A percentile compares a stretch with the other conserved stretches of the same genome.
phyloP scores from a whole-genome alignment of 2,329 filamentous ascomycete species.

The Penicillium freii region DNA sequence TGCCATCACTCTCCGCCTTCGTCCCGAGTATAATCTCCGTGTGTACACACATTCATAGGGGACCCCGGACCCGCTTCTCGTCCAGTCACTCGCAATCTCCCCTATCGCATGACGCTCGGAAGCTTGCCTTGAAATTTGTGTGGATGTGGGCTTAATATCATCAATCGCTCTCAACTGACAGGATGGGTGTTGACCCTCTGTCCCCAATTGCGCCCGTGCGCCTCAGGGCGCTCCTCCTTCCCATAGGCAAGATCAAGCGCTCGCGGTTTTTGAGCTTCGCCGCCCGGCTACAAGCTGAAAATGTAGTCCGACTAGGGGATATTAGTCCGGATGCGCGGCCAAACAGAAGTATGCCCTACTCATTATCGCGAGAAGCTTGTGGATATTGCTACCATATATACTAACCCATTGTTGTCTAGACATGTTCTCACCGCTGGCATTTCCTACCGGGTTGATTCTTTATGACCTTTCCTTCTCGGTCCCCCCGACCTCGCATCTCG shows the following conservation, averaged over 20 bases:
- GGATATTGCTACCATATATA: background rate
- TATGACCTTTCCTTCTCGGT: slow-evolving; percentile 82
- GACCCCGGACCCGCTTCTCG: background rate
- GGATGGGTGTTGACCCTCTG: slow-evolving; percentile 84
- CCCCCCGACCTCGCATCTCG: slow-evolving; percentile 74
- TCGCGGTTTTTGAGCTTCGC: slow-evolving; percentile 78
- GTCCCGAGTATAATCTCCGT: background rate
- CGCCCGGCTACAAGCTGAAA: slow-evolving; percentile 71
- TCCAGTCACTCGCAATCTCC: background rate
- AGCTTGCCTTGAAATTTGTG: slow-evolving; percentile 16
- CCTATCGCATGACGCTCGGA: slow-evolving; percentile 24
- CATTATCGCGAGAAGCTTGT: background rate
- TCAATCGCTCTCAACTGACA: slow-evolving; percentile 49
- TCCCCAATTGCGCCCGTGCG: slow-evolving; percentile 88
- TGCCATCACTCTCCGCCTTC: background rate
- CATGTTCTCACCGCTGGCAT: slow-evolving; percentile 89
- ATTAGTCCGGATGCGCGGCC: slow-evolving; percentile 80
- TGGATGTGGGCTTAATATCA: slow-evolving; percentile 37
- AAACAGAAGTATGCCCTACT: slow-evolving; percentile 70
- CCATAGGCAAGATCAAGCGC: slow-evolving; percentile 79
- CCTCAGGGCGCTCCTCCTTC: slow-evolving; percentile 82
- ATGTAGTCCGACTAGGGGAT: slow-evolving; percentile 80
- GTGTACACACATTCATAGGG: slow-evolving; percentile 2
- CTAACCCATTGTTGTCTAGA: slow-evolving; percentile 53
- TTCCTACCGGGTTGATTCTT: slow-evolving; percentile 79